Conservation (phyloP, 208 protist genomes). For the Leishmania gerbilli region DNA sequence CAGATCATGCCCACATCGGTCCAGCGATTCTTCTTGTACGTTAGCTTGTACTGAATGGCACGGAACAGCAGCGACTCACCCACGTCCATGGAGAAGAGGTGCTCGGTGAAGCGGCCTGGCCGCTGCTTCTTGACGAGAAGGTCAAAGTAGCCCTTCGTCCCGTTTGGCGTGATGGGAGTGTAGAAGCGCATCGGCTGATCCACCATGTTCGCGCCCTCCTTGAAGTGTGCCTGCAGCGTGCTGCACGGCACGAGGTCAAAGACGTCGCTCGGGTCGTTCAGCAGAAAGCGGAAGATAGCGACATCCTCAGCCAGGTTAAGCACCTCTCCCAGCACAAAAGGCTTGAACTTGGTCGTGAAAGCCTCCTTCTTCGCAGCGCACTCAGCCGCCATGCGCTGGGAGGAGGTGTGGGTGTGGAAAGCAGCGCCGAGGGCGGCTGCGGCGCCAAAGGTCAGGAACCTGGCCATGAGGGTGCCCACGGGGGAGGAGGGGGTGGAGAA, state of each 20-base stretch:
- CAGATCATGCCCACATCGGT: slow-evolving; percentile 87
- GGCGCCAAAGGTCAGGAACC: slow-evolving; percentile 59
- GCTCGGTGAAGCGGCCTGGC: slow-evolving; percentile 81
- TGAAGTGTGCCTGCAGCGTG: slow-evolving; percentile 84
- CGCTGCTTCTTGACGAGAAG: slow-evolving; percentile 87
- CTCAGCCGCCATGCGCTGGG: slow-evolving; percentile 42
- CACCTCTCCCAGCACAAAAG: slow-evolving; percentile 85
- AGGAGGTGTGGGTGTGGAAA: slow-evolving; percentile 57
- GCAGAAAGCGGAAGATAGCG: slow-evolving; percentile 86
- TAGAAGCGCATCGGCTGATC: slow-evolving; percentile 91
- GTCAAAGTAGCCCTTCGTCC: slow-evolving; percentile 89
- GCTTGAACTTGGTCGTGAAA: slow-evolving; percentile 76
- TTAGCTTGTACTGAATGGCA: slow-evolving; percentile 78
- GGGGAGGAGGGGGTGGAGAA: background rate
- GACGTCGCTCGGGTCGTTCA: slow-evolving; percentile 61
- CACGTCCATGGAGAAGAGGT: slow-evolving; percentile 84
- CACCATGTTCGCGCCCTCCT: slow-evolving; percentile 77
- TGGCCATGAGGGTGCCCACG: slow-evolving; percentile 21
- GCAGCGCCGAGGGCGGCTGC: slow-evolving; percentile 66
- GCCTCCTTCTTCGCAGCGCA: slow-evolving; percentile 40
- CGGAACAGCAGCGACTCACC: slow-evolving; percentile 85
- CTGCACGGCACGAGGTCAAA: slow-evolving; percentile 82
- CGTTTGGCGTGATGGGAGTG: slow-evolving; percentile 89
- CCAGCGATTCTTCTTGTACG: slow-evolving; percentile 82
- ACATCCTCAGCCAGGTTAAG: slow-evolving; percentile 87